Evolutionary conservation across 345 rosid genomes (phyloP), one percentile per base, ranked within the genome.

Genomic region (Heritiera fomes): DNA sequence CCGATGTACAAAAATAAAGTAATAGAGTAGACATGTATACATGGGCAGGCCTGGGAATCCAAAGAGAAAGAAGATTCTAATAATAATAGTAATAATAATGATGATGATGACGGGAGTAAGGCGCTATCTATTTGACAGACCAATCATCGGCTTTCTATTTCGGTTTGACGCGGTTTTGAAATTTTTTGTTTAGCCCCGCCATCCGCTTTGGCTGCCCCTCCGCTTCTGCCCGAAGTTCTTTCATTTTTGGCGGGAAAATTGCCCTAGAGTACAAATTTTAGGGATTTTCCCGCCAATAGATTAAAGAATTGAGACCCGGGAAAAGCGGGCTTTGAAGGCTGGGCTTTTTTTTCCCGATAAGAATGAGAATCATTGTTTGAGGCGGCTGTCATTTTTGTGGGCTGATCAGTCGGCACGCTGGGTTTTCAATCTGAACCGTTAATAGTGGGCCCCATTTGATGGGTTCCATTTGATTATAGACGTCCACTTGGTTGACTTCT

Each of bases 201-300:
- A 2, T 3, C 38, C 9, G 32, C 34, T 34, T 46, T 20, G 5
- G 28, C 60, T 50, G 60, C 59, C 45, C 75, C 13, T 13, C 74
- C 17, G 77, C 30, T 49, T 23, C 82, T 85, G 87, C 83, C 86
- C 86, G 73, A 15, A 15, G 67, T 18, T 56, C n/a, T 17, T n/a
- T 23, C 28, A 23, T 23, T 23, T 82, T 85, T 82, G 79, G 87
- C 85, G 87, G 82, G 85, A 82, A 85, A 43, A 3, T 12, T 0
- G 28, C 52, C 32, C 69, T 40, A 7, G 32, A 5, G 34, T 20
- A 28, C 17, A 53, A 75, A 1, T 7, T 52, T 61, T 15, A 10
- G 18, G 66, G 9, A 3, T 53, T 18, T 47, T 81, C 67, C 82
- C 88, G 86, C 86, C 85, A 83, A 78, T 18, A 15, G 1, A 5